phyloP scores from a whole-genome alignment of 2,329 filamentous ascomycete genomes.

The Epichloe bromicola region DNA sequence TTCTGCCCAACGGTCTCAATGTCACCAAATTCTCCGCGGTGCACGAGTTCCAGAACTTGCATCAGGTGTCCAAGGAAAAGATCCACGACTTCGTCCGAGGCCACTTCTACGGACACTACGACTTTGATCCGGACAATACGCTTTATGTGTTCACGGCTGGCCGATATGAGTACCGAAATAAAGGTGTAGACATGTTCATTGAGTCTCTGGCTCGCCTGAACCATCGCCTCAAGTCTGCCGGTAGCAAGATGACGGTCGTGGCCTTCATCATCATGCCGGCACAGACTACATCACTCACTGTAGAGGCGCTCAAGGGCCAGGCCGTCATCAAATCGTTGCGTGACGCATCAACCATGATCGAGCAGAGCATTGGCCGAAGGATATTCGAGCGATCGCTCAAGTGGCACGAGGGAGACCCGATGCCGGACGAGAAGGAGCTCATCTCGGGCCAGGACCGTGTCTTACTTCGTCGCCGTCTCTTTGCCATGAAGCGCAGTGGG shows the following conservation, averaged over 20 bases:
- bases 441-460: slow-evolving; percentile 88
- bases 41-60: slow-evolving; percentile 97
- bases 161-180: slow-evolving; percentile 95
- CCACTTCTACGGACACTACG: slow-evolving; percentile 96
- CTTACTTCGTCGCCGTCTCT: slow-evolving; percentile 77
- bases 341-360: slow-evolving; percentile 86
- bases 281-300: slow-evolving; percentile 86
- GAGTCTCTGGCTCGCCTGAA: slow-evolving; percentile 91
- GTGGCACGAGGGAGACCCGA: slow-evolving; percentile 87
- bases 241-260: slow-evolving; percentile 87
- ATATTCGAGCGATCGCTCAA: slow-evolving; percentile 88
- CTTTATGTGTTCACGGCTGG: slow-evolving; percentile 96
- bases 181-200: slow-evolving; percentile 99
- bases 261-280: slow-evolving; percentile 99
- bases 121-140: slow-evolving; percentile 93
- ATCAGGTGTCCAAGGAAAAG: slow-evolving; percentile 93
- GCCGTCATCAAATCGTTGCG: slow-evolving; percentile 93
- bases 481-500: slow-evolving; percentile 87
- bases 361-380: slow-evolving; percentile 81
- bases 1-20: slow-evolving; percentile 91
- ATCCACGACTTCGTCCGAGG: slow-evolving; percentile 97
- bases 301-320: slow-evolving; percentile 91
- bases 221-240: slow-evolving; percentile 72
- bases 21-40: slow-evolving; percentile 95
- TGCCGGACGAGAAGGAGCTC: slow-evolving; percentile 94